Conservation (phyloP, 495 filamentous ascomycete genomes). For the Aspergillus coremiiformis region DNA sequence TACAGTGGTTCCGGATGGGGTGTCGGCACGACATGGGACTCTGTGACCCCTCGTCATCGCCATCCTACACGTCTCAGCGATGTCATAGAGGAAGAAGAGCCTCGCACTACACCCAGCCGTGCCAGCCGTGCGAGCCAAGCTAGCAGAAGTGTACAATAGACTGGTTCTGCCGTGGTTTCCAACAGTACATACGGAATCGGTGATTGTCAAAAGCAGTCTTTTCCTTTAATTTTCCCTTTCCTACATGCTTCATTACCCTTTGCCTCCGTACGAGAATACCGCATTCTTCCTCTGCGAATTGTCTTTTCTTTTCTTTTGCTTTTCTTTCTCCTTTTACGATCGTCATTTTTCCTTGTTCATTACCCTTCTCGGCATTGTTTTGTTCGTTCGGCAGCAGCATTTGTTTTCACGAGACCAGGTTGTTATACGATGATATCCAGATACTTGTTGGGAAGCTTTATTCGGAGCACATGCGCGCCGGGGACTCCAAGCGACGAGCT, state of each 20-base stretch:
- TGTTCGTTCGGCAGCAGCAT: background rate
- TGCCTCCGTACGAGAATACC: background rate
- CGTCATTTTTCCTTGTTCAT: background rate
- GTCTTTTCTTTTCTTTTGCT: background rate
- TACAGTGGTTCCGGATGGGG: constrained; percentile 62
- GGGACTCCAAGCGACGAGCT: background rate
- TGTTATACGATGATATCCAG: constrained; percentile 2
- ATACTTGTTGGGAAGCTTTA: background rate
- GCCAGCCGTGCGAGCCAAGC: constrained; percentile 27
- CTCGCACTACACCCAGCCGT: constrained; percentile 49
- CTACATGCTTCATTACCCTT: constrained; percentile 5
- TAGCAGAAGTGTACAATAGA: constrained; percentile 27
- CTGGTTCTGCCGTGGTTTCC: constrained; percentile 1
- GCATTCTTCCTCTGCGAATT: background rate
- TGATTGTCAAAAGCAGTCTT: background rate
- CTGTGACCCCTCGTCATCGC: constrained; percentile 72
- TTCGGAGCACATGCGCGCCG: constrained; percentile 1
- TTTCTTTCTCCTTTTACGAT: constrained; percentile 4
- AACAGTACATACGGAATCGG: constrained; percentile 15
- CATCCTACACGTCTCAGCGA: constrained; percentile 93
- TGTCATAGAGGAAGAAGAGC: constrained; percentile 69
- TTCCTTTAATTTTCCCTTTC: constrained; percentile 3
- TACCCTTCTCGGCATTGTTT: background rate
- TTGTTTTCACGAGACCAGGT: background rate
- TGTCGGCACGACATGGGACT: constrained; percentile 61